Conservation (phyloP, 495 filamentous ascomycete species). For the Aspergillus campestris region DNA sequence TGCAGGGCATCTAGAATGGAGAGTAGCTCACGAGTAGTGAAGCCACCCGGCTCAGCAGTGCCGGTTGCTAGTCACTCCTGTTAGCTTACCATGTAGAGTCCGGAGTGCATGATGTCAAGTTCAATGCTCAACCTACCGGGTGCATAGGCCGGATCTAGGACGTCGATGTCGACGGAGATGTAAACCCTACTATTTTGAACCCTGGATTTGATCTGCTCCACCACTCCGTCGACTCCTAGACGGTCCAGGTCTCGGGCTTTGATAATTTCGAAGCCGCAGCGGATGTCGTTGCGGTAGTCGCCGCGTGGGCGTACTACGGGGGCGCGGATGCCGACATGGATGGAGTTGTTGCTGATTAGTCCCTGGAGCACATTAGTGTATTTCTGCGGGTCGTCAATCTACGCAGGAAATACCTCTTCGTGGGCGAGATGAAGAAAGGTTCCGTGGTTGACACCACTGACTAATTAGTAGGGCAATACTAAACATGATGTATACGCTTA, state of each 20-base stretch:
- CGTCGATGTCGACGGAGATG: conserved; percentile 45
- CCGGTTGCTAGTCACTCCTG: conserved; percentile 21
- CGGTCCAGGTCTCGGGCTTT: conserved; percentile 43
- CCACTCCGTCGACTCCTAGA: conserved; percentile 34
- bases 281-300: conserved; percentile 39
- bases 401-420: conserved; percentile 26
- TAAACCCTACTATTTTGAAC: conserved; percentile 27
- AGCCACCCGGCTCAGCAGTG: conserved; percentile 45
- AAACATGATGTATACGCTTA: conserved; percentile 12
- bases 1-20: conserved; percentile 40
- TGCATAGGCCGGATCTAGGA: conserved; percentile 44
- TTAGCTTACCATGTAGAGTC: background rate
- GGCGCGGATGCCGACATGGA: conserved; percentile 43
- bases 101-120: background rate
- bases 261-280: conserved; percentile 43
- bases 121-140: conserved; percentile 23
- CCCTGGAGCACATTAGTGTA: conserved; percentile 15
- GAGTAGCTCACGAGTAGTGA: conserved; percentile 44
- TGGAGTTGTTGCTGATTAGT: conserved; percentile 37
- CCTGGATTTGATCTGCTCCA: conserved; percentile 33
- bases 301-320: conserved; percentile 33
- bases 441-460: conserved; percentile 42
- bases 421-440: conserved; percentile 47
- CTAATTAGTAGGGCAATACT: background rate
- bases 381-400: background rate